Evolutionary conservation across 2,329 filamentous ascomycete species (phyloP).

Genomic region (Knufia fluminis): DNA sequence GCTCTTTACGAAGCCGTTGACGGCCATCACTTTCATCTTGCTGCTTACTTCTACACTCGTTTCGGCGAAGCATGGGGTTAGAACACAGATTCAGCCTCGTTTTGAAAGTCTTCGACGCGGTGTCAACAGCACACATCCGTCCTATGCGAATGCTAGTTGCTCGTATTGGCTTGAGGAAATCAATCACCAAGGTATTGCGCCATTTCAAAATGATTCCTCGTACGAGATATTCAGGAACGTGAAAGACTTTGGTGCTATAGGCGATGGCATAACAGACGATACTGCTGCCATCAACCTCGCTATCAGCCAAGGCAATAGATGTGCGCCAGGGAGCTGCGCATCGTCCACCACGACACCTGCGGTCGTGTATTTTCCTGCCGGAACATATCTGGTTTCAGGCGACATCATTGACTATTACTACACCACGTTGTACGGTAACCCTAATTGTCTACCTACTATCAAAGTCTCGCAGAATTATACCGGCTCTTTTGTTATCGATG

Average conservation of each 20-base stretch:
- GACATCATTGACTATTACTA: conserved; percentile 54
- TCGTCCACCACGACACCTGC: conserved; percentile 45
- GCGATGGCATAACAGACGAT: conserved; percentile 45
- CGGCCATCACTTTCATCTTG: background rate
- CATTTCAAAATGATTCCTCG: conserved; percentile 53
- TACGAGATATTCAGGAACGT: conserved; percentile 72
- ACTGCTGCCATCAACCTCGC: conserved; percentile 46
- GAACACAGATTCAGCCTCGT: background rate
- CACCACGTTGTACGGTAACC: conserved; percentile 53
- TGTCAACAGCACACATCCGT: background rate
- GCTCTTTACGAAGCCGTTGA: background rate
- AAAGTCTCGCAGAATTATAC: conserved; percentile 45
- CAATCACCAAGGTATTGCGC: conserved; percentile 25
- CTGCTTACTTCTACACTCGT: background rate
- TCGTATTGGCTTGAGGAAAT: conserved; percentile 28
- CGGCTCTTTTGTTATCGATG: conserved; percentile 51
- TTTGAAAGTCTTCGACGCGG: background rate
- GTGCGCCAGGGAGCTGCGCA: conserved; percentile 31
- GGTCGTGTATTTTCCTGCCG: conserved; percentile 49
- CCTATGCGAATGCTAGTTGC: background rate
- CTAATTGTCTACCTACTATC: conserved; percentile 47
- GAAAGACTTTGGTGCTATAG: conserved; percentile 59
- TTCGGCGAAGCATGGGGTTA: background rate
- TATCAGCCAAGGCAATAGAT: conserved; percentile 38
- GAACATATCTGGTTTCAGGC: conserved; percentile 39